Evolutionary conservation across 2,329 filamentous ascomycete species (phyloP).

Genomic region (Onygenales sp.): DNA sequence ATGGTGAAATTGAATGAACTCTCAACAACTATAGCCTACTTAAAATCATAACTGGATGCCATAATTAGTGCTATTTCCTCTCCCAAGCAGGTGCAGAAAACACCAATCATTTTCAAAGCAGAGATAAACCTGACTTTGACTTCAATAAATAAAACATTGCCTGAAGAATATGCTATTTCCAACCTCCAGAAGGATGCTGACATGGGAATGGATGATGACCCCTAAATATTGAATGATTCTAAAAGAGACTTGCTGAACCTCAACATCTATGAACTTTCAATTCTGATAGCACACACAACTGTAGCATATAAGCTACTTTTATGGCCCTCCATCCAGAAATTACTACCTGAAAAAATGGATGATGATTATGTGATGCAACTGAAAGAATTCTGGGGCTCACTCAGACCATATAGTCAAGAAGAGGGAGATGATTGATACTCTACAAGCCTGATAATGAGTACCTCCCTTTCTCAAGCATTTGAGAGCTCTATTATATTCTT

Average conservation of each 20-base stretch:
- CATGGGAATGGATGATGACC: neutral
- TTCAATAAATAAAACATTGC: neutral
- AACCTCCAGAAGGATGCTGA: neutral
- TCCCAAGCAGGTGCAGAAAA: neutral
- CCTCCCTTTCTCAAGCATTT: conserved; percentile 16
- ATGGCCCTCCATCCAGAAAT: conserved; percentile 57
- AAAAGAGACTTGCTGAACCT: conserved; percentile 35
- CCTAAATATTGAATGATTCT: neutral
- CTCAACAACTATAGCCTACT: conserved; percentile 2
- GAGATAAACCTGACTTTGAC: neutral
- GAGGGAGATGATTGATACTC: conserved; percentile 51
- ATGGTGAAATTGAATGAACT: neutral
- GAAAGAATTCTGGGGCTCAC: conserved; percentile 63
- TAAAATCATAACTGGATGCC: neutral
- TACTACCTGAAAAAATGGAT: conserved; percentile 53
- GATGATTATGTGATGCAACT: conserved; percentile 65
- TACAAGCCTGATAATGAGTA: conserved; percentile 23
- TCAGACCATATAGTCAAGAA: conserved; percentile 69
- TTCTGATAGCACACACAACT: conserved; percentile 80
- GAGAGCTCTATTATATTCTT: conserved; percentile 27
- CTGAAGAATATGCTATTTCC: neutral
- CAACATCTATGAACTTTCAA: conserved; percentile 51
- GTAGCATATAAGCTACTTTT: conserved; percentile 73
- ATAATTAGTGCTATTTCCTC: neutral
- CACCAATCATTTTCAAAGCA: neutral